phyloP scores from a whole-genome alignment of 2,329 filamentous ascomycete species.

The Aspergillus sergii region DNA sequence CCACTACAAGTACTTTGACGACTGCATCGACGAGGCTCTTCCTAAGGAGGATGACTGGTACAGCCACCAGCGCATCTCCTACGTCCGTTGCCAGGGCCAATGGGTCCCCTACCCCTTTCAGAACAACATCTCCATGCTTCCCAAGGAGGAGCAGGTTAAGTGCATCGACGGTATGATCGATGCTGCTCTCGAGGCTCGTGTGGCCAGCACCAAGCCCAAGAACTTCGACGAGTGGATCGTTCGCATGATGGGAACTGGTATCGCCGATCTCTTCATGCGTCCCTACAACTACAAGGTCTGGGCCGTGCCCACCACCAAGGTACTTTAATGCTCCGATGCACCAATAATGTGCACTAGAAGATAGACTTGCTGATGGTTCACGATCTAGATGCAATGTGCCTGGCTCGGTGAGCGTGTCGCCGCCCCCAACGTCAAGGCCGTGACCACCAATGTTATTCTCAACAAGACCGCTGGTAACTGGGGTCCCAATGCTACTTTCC shows the following conservation, averaged over 20 bases:
- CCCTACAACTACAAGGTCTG: slow-evolving; percentile 99
- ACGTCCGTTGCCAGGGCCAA: slow-evolving; percentile 92
- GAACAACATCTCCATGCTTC: slow-evolving; percentile 98
- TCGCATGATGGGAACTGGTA: slow-evolving; percentile 82
- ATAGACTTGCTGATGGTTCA: slow-evolving; percentile 12
- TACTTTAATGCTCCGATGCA: slow-evolving; percentile 46
- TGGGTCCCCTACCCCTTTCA: slow-evolving; percentile 99
- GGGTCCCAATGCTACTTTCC: slow-evolving; percentile 98
- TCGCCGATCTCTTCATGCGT: slow-evolving; percentile 96
- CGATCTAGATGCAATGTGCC: slow-evolving; percentile 86
- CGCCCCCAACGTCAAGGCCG: slow-evolving; percentile 90
- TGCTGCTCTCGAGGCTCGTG: slow-evolving; percentile 82
- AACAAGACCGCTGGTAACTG: slow-evolving; percentile 96
- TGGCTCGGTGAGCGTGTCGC: slow-evolving; percentile 99
- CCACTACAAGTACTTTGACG: slow-evolving; percentile 99
- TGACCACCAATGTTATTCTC: slow-evolving; percentile 91
- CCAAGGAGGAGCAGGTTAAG: slow-evolving; percentile 94
- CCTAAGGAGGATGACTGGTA: slow-evolving; percentile 96
- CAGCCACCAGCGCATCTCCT: slow-evolving; percentile 96
- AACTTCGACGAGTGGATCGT: slow-evolving; percentile 99
- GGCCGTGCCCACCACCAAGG: slow-evolving; percentile 96
- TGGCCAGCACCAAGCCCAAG: slow-evolving; percentile 87
- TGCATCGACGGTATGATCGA: slow-evolving; percentile 97
- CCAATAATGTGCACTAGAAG: not conserved
- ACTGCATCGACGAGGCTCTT: slow-evolving; percentile 95